Percentiles rank a stretch among this genome's conserved stretches.
These are phyloP conservation scores for Mortierella sp. DNA, from an alignment of 371 early-diverging fungal species.

Conservation along the genomic window DNA sequence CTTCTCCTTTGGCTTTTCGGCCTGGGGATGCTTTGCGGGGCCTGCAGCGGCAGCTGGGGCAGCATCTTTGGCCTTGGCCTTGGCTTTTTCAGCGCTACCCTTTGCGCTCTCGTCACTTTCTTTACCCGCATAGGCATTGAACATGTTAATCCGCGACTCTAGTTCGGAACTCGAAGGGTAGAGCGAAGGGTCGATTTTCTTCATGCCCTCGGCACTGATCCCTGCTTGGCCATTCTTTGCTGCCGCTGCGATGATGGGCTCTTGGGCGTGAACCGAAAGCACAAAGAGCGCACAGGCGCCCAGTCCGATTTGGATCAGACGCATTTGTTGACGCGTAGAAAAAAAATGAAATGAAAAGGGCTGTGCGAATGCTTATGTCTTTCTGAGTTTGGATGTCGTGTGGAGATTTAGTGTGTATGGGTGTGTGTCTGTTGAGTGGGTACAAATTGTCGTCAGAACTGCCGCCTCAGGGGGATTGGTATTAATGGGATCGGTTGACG, in stretches of 20 bases:
- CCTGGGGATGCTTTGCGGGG: background rate
- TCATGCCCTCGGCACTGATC: conserved; percentile 14
- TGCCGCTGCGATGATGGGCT: background rate
- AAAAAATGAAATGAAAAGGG: background rate
- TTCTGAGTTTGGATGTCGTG: no score
- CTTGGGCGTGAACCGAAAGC: conserved; percentile 12
- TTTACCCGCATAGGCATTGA: conserved; percentile 12
- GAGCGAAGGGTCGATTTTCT: conserved; percentile 15
- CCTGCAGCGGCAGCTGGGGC: background rate
- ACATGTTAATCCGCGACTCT: conserved; percentile 18
- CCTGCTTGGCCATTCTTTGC: background rate
- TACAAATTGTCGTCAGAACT: no score
- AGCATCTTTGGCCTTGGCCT: background rate
- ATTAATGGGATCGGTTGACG: no score
- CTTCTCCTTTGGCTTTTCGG: background rate
- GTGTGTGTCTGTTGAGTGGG: no score
- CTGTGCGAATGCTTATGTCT: background rate
- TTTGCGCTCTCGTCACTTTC: background rate
- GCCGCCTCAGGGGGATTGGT: no score
- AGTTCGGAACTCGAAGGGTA: conserved; percentile 29
- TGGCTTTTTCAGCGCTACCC: background rate
- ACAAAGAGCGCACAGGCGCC: conserved; percentile 27
- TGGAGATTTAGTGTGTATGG: background rate
- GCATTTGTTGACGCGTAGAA: conserved; percentile 10
- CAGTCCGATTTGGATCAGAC: conserved; percentile 30